These are phyloP conservation scores for Aspergillus saccharolyticus DNA, from an alignment of 495 filamentous ascomycete genomes.

Conservation along the genomic window DNA sequence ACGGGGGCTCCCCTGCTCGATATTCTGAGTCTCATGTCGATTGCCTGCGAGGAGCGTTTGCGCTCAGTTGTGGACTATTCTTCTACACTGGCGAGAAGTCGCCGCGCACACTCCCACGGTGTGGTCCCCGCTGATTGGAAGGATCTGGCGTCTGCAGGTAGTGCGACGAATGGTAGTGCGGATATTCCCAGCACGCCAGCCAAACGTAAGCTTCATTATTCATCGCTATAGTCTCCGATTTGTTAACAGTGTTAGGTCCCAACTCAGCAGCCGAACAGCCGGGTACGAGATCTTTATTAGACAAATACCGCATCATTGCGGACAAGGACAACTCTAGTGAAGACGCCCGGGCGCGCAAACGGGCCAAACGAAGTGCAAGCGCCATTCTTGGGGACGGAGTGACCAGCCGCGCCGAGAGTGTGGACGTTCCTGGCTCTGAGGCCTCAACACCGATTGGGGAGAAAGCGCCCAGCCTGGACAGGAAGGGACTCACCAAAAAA, in stretches of 20 bases:
- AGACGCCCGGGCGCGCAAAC: conserved; percentile 48
- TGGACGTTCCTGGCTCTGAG: conserved; percentile 38
- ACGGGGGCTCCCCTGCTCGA: conserved; percentile 64
- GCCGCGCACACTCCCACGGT: conserved; percentile 68
- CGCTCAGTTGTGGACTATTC: conserved; percentile 67
- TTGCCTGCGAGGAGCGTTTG: conserved; percentile 68
- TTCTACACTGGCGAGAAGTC: conserved; percentile 54
- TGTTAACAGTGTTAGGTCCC: conserved; percentile 31
- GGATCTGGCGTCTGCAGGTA: conserved; percentile 53
- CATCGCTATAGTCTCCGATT: background rate
- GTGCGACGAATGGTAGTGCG: conserved; percentile 25
- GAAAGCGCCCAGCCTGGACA: conserved; percentile 43
- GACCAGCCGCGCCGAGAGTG: conserved; percentile 29
- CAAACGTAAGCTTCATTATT: conserved; percentile 50
- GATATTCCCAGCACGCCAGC: conserved; percentile 45
- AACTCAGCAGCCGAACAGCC: conserved; percentile 20
- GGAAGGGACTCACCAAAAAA: conserved; percentile 53
- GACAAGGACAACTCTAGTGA: conserved; percentile 39
- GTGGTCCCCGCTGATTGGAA: conserved; percentile 63
- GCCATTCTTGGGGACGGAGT: conserved; percentile 37
- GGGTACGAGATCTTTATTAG: conserved; percentile 25
- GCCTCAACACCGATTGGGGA: conserved; percentile 41
- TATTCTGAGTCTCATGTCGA: conserved; percentile 67
- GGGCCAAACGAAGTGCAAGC: conserved; percentile 41
- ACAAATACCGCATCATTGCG: conserved; percentile 32